These are phyloP conservation scores for Collybiopsis luxurians DNA, from an alignment of 768 basidiomycete species.

Conservation along the genomic window DNA sequence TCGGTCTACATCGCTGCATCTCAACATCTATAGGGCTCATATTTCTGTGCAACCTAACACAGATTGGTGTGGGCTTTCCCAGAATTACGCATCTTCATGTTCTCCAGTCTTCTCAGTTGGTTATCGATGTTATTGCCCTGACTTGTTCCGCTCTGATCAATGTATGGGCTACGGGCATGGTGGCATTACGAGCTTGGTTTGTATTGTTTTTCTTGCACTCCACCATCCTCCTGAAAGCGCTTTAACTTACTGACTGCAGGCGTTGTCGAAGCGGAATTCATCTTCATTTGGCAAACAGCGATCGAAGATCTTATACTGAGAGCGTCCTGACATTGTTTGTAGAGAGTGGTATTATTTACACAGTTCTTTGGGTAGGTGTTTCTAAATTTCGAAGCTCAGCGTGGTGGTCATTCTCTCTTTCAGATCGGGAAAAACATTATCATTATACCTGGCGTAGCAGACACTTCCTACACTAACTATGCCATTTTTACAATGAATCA, in stretches of 20 bases:
- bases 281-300: neutral
- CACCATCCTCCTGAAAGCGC: neutral
- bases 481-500: neutral
- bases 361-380: constrained; percentile 7
- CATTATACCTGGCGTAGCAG: neutral
- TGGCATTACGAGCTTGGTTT: constrained; percentile 7
- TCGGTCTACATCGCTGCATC: neutral
- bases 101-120: neutral
- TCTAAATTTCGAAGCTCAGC: neutral
- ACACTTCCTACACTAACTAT: neutral
- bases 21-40: constrained; percentile 13
- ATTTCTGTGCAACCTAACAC: constrained; percentile 4
- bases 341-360: constrained; percentile 7
- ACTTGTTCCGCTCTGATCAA: constrained; percentile 3
- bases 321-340: constrained; percentile 7
- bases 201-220: neutral
- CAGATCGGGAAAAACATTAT: neutral
- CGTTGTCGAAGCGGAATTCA: neutral
- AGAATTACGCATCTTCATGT: neutral
- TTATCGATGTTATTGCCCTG: constrained; percentile 6
- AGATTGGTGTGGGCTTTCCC: constrained; percentile 8
- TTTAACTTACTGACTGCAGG: neutral
- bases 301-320: neutral
- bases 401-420: neutral
- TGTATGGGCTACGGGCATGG: constrained; percentile 10